A percentile compares a stretch with the other conserved stretches of the same genome.
These are phyloP conservation scores for Zancudomyces culisetae DNA, from an alignment of 371 early-diverging fungal genomes.

Conservation along the genomic window DNA sequence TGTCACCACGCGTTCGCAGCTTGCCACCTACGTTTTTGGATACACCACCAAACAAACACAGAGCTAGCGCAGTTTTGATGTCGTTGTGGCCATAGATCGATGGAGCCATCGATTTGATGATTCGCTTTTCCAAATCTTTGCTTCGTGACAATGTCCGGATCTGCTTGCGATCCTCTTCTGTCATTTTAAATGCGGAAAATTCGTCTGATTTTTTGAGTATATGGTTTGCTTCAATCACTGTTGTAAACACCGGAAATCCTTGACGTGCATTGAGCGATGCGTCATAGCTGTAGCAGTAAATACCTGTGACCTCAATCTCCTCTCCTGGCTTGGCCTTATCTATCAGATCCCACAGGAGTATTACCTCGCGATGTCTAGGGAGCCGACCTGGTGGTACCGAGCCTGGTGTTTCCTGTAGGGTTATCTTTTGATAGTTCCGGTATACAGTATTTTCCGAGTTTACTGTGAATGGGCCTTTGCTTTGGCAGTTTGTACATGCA, in stretches of 20 bases:
- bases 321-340: slow-evolving; percentile 97
- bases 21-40: slow-evolving; percentile 84
- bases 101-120: slow-evolving; percentile 94
- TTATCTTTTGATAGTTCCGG: slow-evolving; percentile 95
- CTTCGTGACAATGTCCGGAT: slow-evolving; percentile 67
- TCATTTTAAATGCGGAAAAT: slow-evolving; percentile 61
- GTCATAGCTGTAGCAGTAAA: slow-evolving; percentile 93
- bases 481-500: slow-evolving; percentile 87
- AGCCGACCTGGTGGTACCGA: slow-evolving; percentile 94
- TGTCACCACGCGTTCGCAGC: slow-evolving; percentile 95
- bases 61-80: slow-evolving; percentile 89
- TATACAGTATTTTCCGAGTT: slow-evolving; percentile 92
- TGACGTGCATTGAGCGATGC: slow-evolving; percentile 74
- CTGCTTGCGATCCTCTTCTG: slow-evolving; percentile 79
- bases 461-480: slow-evolving; percentile 79
- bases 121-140: slow-evolving; percentile 59
- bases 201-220: slow-evolving; percentile 74
- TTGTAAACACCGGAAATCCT: slow-evolving; percentile 96
- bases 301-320: slow-evolving; percentile 94
- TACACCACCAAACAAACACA: slow-evolving; percentile 96
- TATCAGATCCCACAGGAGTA: slow-evolving; percentile 93
- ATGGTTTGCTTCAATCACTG: slow-evolving; percentile 90
- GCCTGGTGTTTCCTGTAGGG: slow-evolving; percentile 96
- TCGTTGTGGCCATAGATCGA: slow-evolving; percentile 98
- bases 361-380: slow-evolving; percentile 90